Base-by-base conservation (phyloP, 2,329 filamentous ascomycete species). In the Hymenoscyphus repandus region DNA sequence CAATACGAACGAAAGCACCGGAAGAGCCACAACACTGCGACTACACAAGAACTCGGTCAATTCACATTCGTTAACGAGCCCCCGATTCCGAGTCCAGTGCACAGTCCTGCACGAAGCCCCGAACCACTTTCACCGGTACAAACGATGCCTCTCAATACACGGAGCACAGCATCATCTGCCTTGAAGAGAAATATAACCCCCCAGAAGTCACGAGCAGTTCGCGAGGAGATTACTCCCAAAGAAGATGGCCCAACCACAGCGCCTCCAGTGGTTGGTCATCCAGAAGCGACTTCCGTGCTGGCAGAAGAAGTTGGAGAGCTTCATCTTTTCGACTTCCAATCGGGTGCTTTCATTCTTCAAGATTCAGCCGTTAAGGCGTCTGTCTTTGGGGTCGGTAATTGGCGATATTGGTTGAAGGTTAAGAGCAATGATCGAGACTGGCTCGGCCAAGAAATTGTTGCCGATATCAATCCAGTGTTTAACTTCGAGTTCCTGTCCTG, bases 401-500 rank as follows among this genome's bases (percentile, higher is more conserved):
- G 93, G 93, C 80, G 93, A 58, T 99, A 97, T 71, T 97, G 90
- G 90, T 75, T 99, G 31, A 89, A 96, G 64, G 85, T 97, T 49
- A 80, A 81, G 38, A 85, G 86, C 55, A 76, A 80, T 36, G 82
- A 88, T 32, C 84, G 83, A 63, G 83, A 91, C 48, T 96, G 90
- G 89, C 75, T 99, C 2, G 90, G 90, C 18, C 88, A 95, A 58
- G 79, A 86, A 2, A 82, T 99, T 30, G 76, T 90, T 30, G 86
- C 89, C 6, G 93, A 99, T 61, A 90, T 97, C 69, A 97, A 97
- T 62, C 93, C 93, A 0, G 91, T 99, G 17, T 99, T 97, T 75
- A 97, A 97, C 71, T 97, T 96, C 59, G 93, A 99, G 68, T 97
- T 92, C 63, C 77, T 96, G n/a, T 97, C 92, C 0, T 97, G 97